phyloP scores from a whole-genome alignment of 192 early-diverging fungal genomes.

The Backusella tuberculispora region DNA sequence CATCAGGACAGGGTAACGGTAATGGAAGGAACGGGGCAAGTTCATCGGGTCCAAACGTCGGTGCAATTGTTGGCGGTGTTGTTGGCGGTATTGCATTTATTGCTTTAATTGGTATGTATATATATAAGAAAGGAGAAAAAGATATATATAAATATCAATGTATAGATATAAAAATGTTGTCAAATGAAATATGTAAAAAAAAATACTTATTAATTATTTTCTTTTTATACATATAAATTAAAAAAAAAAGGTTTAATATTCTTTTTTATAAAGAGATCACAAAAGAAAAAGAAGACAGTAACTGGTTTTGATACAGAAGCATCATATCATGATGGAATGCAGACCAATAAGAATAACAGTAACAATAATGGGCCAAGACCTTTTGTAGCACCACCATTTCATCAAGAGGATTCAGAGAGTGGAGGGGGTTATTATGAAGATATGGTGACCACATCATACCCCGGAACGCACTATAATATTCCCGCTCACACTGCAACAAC shows the following conservation, averaged over 20 bases:
- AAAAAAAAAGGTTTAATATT: background rate
- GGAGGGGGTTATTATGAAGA: slow-evolving; percentile 10
- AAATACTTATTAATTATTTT: background rate
- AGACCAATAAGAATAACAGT: background rate
- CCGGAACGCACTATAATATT: background rate
- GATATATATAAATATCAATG: background rate
- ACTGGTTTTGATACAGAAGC: no score
- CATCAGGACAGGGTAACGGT: background rate
- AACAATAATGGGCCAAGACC: background rate
- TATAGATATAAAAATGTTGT: background rate
- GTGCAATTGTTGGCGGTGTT: slow-evolving; percentile 16
- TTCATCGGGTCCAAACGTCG: background rate
- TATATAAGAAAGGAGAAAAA: background rate
- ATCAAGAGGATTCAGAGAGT: background rate
- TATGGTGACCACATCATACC: background rate
- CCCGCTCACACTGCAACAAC: background rate
- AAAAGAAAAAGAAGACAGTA: background rate
- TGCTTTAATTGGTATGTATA: slow-evolving; percentile 19
- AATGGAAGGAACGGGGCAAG: background rate
- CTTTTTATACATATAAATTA: no score
- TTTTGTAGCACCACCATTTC: slow-evolving; percentile 5
- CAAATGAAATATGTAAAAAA: background rate
- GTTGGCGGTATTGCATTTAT: slow-evolving; percentile 17
- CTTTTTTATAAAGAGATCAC: slow-evolving; percentile 5
- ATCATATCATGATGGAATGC: background rate